Conservation (phyloP, 2,329 filamentous ascomycete species). For the Cladosporium phlei region DNA sequence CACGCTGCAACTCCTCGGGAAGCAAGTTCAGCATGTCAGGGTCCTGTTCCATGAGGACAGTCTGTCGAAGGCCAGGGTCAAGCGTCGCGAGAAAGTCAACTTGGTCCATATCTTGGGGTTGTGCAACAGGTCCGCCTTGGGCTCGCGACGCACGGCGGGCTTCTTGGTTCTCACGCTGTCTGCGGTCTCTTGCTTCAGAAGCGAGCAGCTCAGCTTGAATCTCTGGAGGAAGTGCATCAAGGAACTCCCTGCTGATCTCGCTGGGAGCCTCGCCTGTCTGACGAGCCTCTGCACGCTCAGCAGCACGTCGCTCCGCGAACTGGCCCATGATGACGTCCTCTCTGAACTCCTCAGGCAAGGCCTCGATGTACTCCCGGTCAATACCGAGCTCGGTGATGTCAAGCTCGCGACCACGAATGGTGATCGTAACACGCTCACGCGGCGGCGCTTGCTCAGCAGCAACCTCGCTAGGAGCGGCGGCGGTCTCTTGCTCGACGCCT, state of each 20-base stretch:
- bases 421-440: conserved; percentile 64
- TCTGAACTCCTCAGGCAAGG: conserved; percentile 92
- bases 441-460: conserved; percentile 44
- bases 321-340: conserved; percentile 95
- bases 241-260: conserved; percentile 87
- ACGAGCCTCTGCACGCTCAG: conserved; percentile 53
- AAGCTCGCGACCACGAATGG: conserved; percentile 77
- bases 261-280: conserved; percentile 68
- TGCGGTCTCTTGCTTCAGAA: conserved; percentile 83
- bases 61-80: conserved; percentile 75
- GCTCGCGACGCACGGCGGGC: conserved; percentile 59
- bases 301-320: conserved; percentile 65
- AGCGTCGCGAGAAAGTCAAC: conserved; percentile 90
- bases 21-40: conserved; percentile 80
- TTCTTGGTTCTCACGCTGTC: conserved; percentile 80
- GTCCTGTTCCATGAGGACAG: conserved; percentile 77
- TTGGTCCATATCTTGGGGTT: conserved; percentile 76
- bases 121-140: conserved; percentile 45
- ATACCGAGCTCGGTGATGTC: conserved; percentile 95
- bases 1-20: conserved; percentile 77
- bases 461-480: conserved; percentile 33
- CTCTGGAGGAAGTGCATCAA: conserved; percentile 86
- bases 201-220: conserved; percentile 86
- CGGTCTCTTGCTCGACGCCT: conserved; percentile 58
- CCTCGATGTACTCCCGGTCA: conserved; percentile 88